A percentile compares a stretch with the other conserved stretches of the same genome.
These are phyloP conservation scores for Elongisporangium senticosum DNA, from an alignment of 352 stramenopile genomes.

Conservation along the genomic window DNA sequence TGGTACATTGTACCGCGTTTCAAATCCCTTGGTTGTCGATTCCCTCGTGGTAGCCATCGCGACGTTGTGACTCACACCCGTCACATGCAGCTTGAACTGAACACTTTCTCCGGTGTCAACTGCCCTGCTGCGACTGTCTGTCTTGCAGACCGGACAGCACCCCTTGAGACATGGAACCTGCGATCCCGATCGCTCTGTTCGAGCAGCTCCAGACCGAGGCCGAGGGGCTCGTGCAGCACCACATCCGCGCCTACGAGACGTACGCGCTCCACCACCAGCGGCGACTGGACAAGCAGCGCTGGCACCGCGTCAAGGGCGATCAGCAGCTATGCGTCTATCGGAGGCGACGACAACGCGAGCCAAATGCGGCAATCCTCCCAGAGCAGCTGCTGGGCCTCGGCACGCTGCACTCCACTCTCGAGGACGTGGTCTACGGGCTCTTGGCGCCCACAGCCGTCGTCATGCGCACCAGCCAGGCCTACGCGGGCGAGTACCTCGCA, in stretches of 20 bases:
- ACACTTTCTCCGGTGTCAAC: background rate
- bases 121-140: background rate
- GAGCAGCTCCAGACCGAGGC: constrained; percentile 12
- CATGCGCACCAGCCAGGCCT: constrained; percentile 7
- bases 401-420: constrained; percentile 13
- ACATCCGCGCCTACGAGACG: constrained; percentile 15
- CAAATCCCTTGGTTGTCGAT: background rate
- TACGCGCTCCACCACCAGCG: constrained; percentile 11
- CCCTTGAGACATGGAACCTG: background rate
- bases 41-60: background rate
- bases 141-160: background rate
- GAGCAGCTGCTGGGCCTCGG: constrained; percentile 10
- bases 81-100: background rate
- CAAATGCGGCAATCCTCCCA: background rate
- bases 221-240: constrained; percentile 15
- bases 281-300: constrained; percentile 11
- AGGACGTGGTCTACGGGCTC: constrained; percentile 19
- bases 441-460: constrained; percentile 12
- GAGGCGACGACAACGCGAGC: background rate
- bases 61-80: background rate
- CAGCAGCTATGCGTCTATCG: constrained; percentile 6
- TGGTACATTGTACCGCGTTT: background rate
- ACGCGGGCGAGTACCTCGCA: constrained; percentile 3
- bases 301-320: constrained; percentile 12
- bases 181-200: background rate